Percentiles rank a stretch among this genome's conserved stretches.
Evolutionary conservation across 2,329 filamentous ascomycete genomes (phyloP).

Genomic region (Trichoderma endophyticum): DNA sequence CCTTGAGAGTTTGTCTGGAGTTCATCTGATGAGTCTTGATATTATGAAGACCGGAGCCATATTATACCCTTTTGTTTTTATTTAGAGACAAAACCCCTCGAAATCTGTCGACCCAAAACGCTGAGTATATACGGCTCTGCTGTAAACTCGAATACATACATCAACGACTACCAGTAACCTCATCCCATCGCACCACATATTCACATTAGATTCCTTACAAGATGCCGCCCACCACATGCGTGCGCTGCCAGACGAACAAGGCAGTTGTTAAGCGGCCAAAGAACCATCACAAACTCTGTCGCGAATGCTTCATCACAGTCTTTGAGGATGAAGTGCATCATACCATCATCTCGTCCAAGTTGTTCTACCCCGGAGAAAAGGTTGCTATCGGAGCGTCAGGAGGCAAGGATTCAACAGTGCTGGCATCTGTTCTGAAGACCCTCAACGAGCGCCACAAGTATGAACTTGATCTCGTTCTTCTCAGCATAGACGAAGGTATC

Average conservation of each 20-base stretch:
- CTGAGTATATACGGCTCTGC: too few species aligned
- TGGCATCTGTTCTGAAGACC: constrained; percentile 91
- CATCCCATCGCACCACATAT: background rate
- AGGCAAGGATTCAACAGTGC: constrained; percentile 94
- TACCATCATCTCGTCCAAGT: constrained; percentile 76
- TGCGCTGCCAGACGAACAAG: constrained; percentile 69
- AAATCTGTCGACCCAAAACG: too few species aligned
- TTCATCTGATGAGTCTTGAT: background rate
- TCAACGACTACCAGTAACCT: background rate
- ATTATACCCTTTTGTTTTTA: background rate
- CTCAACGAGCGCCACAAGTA: constrained; percentile 88
- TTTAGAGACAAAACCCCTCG: background rate
- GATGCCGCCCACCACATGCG: constrained; percentile 78
- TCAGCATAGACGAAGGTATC: constrained; percentile 96
- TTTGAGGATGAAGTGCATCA: constrained; percentile 95
- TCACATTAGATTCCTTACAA: background rate
- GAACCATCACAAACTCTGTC: constrained; percentile 91
- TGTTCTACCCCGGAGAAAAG: constrained; percentile 80
- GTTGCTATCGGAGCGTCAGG: constrained; percentile 95
- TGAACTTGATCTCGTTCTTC: constrained; percentile 76
- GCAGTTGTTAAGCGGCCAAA: constrained; percentile 92
- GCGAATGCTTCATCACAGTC: constrained; percentile 76
- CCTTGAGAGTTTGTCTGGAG: background rate
- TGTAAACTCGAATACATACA: background rate
- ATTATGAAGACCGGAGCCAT: background rate